Conservation (phyloP, 2,329 filamentous ascomycete genomes). For the Diaporthe caulivora region DNA sequence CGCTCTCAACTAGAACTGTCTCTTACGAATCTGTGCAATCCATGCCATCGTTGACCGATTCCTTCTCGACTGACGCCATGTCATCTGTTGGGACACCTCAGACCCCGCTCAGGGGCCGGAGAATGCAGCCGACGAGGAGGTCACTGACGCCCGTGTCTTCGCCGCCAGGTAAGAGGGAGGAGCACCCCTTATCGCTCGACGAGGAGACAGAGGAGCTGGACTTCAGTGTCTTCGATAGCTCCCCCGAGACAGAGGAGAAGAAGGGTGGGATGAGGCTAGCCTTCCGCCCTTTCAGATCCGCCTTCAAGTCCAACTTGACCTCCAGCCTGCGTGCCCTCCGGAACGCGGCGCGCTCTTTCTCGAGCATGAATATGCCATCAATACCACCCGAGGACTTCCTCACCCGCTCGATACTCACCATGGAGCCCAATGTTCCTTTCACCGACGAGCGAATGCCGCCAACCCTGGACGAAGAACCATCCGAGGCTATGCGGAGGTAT, state of each 20-base stretch:
- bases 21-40: constrained; percentile 70
- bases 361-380: constrained; percentile 71
- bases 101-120: constrained; percentile 56
- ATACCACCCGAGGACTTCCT: constrained; percentile 76
- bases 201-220: constrained; percentile 60
- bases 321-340: constrained; percentile 74
- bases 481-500: constrained; percentile 75
- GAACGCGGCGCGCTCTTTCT: constrained; percentile 74
- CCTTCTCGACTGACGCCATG: constrained; percentile 62
- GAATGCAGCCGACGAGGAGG: constrained; percentile 57
- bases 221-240: constrained; percentile 58
- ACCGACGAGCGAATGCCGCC: constrained; percentile 76
- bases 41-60: constrained; percentile 67
- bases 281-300: constrained; percentile 64
- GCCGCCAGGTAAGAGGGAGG: constrained; percentile 63
- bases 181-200: constrained; percentile 62
- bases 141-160: constrained; percentile 68
- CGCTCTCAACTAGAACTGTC: constrained; percentile 66
- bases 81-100: constrained; percentile 64
- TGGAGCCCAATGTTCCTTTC: constrained; percentile 75
- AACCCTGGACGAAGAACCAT: constrained; percentile 72
- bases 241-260: constrained; percentile 47
- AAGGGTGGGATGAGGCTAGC: constrained; percentile 40
- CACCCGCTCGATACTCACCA: constrained; percentile 75
- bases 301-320: constrained; percentile 78